A percentile compares a stretch with the other conserved stretches of the same genome.
These are phyloP conservation scores for Tolypocladium amazonense DNA, from an alignment of 2,329 filamentous ascomycete genomes.

Conservation along the genomic window DNA sequence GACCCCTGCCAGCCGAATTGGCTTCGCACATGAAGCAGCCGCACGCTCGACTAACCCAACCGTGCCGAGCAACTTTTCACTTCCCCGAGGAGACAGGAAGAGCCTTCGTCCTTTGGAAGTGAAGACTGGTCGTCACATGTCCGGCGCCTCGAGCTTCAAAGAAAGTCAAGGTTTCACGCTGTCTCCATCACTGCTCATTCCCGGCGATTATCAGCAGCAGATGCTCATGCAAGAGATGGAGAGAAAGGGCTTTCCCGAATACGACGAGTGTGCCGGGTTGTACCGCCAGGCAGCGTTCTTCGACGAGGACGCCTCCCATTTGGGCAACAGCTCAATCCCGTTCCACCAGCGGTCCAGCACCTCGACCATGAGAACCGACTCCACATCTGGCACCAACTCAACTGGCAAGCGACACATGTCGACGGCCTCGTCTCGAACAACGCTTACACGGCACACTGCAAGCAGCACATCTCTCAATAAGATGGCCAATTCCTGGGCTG, in stretches of 20 bases:
- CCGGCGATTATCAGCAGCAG: constrained; percentile 45
- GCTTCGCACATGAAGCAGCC: constrained; percentile 29
- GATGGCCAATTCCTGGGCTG: constrained; percentile 17
- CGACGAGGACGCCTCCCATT: constrained; percentile 9
- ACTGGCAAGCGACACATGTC: constrained; percentile 43
- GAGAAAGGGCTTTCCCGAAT: constrained; percentile 18
- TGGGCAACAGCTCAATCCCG: constrained; percentile 7
- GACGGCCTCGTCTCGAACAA: constrained; percentile 40
- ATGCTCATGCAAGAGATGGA: constrained; percentile 28
- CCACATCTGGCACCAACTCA: constrained; percentile 35
- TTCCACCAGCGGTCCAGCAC: constrained; percentile 39
- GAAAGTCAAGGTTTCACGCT: constrained; percentile 49
- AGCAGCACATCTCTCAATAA: constrained; percentile 37
- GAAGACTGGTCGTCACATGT: constrained; percentile 28
- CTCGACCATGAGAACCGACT: constrained; percentile 41
- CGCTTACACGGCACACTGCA: constrained; percentile 41
- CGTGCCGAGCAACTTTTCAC: constrained; percentile 40
- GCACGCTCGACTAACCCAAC: constrained; percentile 27
- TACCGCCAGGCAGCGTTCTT: constrained; percentile 7
- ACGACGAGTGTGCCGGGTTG: constrained; percentile 15
- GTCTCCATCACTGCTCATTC: constrained; percentile 53
- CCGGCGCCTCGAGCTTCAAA: constrained; percentile 43
- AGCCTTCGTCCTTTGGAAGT: constrained; percentile 13
- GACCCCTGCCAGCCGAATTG: constrained; percentile 36
- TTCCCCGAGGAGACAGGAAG: constrained; percentile 30